Percentiles rank a stretch among this genome's conserved stretches.
Evolutionary conservation across 2,329 filamentous ascomycete genomes (phyloP).

Genomic region (Monosporascus sp.): DNA sequence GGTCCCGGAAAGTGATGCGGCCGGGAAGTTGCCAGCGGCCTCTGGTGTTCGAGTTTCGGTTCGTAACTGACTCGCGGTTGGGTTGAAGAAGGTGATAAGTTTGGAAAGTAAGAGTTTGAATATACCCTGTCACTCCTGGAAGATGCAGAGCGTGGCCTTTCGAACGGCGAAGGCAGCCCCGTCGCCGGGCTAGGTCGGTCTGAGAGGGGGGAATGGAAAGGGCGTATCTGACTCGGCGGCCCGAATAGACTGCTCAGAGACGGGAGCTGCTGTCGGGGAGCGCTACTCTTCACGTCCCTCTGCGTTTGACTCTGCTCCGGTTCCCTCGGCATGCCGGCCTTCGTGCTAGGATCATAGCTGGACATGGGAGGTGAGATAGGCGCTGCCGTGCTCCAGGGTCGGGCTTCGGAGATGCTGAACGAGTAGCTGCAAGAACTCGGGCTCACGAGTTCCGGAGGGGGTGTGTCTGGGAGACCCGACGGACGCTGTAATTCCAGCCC

Average conservation of each 20-base stretch:
- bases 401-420: slow-evolving; percentile 40
- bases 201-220: slow-evolving; percentile 39
- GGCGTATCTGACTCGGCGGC: slow-evolving; percentile 37
- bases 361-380: slow-evolving; percentile 53
- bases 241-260: slow-evolving; percentile 54
- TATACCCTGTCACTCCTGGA: slow-evolving; percentile 30
- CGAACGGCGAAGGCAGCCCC: slow-evolving; percentile 39
- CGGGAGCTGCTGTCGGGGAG: slow-evolving; percentile 44
- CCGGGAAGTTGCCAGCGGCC: slow-evolving; percentile 27
- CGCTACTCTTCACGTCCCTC: slow-evolving; percentile 25
- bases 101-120: slow-evolving; percentile 44
- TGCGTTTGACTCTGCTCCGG: slow-evolving; percentile 31
- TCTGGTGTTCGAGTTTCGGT: slow-evolving; percentile 37
- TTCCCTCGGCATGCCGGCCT: slow-evolving; percentile 37
- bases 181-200: slow-evolving; percentile 39
- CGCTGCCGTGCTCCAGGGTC: slow-evolving; percentile 37
- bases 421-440: slow-evolving; percentile 43
- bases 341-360: slow-evolving; percentile 46
- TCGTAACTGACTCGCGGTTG: slow-evolving; percentile 44
- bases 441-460: slow-evolving; percentile 48
- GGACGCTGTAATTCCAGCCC: slow-evolving; percentile 44
- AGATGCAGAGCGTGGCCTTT: slow-evolving; percentile 38
- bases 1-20: slow-evolving; percentile 35
- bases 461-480: slow-evolving; percentile 45
- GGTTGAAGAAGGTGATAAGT: slow-evolving; percentile 29